Conservation (phyloP, 305 asterid genomes). For the Coffea humblotiana region DNA sequence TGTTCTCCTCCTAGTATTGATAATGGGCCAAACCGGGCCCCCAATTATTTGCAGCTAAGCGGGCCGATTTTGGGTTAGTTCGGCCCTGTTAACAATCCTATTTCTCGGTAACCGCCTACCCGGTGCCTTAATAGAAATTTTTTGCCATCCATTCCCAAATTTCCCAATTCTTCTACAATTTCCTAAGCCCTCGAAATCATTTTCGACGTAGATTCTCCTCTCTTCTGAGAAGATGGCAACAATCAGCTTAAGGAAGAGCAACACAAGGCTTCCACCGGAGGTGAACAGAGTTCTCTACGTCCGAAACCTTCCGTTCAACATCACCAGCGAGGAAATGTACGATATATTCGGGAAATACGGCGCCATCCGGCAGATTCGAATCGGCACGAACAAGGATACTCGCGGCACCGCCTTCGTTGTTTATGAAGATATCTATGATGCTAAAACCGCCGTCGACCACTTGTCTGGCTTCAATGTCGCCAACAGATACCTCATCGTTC, state of each 20-base stretch:
- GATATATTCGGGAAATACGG: constrained; percentile 96
- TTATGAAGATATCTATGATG: constrained; percentile 95
- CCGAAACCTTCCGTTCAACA: constrained; percentile 89
- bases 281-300: constrained; percentile 86
- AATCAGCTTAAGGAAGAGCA: constrained; percentile 75
- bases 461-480: constrained; percentile 96
- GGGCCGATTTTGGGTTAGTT: too few species aligned
- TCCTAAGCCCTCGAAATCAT: neutral
- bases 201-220: neutral
- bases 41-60: too few species aligned
- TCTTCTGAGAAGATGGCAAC: constrained; percentile 48
- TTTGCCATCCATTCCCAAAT: too few species aligned
- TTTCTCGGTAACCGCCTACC: too few species aligned
- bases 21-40: too few species aligned
- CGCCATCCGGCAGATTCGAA: constrained; percentile 87
- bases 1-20: too few species aligned
- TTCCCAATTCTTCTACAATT: neutral
- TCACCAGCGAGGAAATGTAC: constrained; percentile 97
- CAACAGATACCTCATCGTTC: constrained; percentile 75
- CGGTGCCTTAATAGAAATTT: too few species aligned
- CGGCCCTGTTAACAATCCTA: too few species aligned
- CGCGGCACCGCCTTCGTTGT: constrained; percentile 98
- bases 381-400: constrained; percentile 89
- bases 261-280: constrained; percentile 97
- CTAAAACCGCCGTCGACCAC: constrained; percentile 94